Evolutionary conservation across 2,329 filamentous ascomycete genomes (phyloP).

Genomic region (Paracorniculantispora psalliotae): DNA sequence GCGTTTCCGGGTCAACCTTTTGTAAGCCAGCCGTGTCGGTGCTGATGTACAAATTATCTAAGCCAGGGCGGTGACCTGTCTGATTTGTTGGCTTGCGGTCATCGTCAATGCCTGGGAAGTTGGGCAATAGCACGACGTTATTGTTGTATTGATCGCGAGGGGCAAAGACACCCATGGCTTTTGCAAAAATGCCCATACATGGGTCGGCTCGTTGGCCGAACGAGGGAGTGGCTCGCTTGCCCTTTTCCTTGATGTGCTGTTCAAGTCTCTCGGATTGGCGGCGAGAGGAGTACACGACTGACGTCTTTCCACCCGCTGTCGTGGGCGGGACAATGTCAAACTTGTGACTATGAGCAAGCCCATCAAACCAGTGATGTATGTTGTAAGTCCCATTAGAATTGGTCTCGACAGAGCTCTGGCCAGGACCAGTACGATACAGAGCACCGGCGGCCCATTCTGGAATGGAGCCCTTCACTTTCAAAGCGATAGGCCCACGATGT

Average conservation of each 20-base stretch:
- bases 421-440: slow-evolving; percentile 71
- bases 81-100: slow-evolving; percentile 16
- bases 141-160: slow-evolving; percentile 43
- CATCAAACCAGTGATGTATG: slow-evolving; percentile 77
- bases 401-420: slow-evolving; percentile 55
- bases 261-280: slow-evolving; percentile 61
- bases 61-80: slow-evolving; percentile 32
- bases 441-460: slow-evolving; percentile 66
- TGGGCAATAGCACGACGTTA: slow-evolving; percentile 59
- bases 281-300: slow-evolving; percentile 66
- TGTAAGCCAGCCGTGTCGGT: slow-evolving; percentile 56
- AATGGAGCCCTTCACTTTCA: slow-evolving; percentile 60
- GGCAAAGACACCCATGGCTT: slow-evolving; percentile 60
- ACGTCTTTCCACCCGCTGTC: slow-evolving; percentile 21
- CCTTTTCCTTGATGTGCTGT: slow-evolving; percentile 54
- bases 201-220: slow-evolving; percentile 72
- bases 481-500: slow-evolving; percentile 58
- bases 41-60: slow-evolving; percentile 47
- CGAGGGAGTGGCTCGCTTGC: slow-evolving; percentile 50
- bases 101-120: slow-evolving; percentile 53
- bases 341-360: slow-evolving; percentile 64
- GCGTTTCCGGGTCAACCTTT: slow-evolving; percentile 61
- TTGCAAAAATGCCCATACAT: slow-evolving; percentile 67
- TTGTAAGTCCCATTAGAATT: slow-evolving; percentile 55
- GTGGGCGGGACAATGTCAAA: slow-evolving; percentile 58